Conservation (phyloP, 495 filamentous ascomycete species). For the Penicillium maclennaniae region DNA sequence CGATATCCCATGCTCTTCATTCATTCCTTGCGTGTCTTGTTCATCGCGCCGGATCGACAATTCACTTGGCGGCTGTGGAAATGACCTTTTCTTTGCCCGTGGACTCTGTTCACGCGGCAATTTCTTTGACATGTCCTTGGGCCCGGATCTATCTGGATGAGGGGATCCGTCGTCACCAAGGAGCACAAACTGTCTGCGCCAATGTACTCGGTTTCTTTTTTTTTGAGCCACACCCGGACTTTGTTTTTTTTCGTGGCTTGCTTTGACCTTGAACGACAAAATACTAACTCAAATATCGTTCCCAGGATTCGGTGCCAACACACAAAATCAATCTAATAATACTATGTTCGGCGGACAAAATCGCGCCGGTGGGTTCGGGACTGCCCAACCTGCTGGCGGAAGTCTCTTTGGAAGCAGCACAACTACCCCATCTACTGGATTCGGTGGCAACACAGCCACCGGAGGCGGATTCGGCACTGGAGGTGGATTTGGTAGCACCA, state of each 20-base stretch:
- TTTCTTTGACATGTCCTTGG: neutral
- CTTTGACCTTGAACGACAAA: neutral
- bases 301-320: constrained; percentile 39
- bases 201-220: constrained; percentile 7
- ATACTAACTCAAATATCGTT: constrained; percentile 17
- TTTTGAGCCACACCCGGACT: constrained; percentile 21
- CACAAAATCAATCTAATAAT: constrained; percentile 30
- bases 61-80: neutral
- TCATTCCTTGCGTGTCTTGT: neutral
- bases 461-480: constrained; percentile 52
- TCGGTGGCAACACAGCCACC: constrained; percentile 45
- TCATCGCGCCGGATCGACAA: neutral
- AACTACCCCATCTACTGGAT: constrained; percentile 29
- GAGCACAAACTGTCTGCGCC: constrained; percentile 11
- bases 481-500: constrained; percentile 35
- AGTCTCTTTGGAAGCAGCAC: constrained; percentile 47
- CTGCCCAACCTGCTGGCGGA: constrained; percentile 38
- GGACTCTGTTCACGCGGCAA: neutral
- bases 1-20: constrained; percentile 29
- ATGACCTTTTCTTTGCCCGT: neutral
- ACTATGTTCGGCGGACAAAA: constrained; percentile 40
- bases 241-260: constrained; percentile 1
- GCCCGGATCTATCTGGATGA: neutral
- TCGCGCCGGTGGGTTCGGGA: constrained; percentile 47
- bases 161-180: neutral